phyloP scores from a whole-genome alignment of 805 yeast genomes.

The Ogataea glucozyma region DNA sequence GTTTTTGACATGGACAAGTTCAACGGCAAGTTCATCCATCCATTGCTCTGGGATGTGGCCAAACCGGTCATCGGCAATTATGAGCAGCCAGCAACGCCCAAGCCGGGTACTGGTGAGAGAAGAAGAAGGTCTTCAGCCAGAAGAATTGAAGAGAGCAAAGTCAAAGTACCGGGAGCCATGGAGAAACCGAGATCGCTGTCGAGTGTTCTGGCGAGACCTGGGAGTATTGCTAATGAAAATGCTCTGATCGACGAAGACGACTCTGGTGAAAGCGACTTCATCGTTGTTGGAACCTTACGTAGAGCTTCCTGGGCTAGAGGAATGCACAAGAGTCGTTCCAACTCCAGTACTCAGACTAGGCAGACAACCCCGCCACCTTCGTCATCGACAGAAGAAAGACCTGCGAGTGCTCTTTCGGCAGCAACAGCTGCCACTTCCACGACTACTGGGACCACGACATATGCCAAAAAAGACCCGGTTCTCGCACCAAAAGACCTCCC shows the following conservation, averaged over 20 bases:
- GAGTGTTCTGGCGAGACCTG: conserved; percentile 5
- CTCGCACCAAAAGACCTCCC: conserved; percentile 1
- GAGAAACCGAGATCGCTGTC: conserved; percentile 16
- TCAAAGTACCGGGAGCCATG: conserved; percentile 25
- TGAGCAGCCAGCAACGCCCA: conserved; percentile 12
- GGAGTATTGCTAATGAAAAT: conserved; percentile 14
- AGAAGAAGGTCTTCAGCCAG: conserved; percentile 29
- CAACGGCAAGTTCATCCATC: conserved; percentile 44
- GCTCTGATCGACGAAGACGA: conserved; percentile 31
- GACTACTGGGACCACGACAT: too few species aligned
- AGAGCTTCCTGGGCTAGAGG: too few species aligned
- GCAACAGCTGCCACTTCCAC: too few species aligned
- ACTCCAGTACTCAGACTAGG: conserved; percentile 10
- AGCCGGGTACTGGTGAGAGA: conserved; percentile 16
- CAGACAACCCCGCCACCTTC: neutral
- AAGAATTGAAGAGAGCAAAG: conserved; percentile 24
- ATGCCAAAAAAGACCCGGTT: too few species aligned
- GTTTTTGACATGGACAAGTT: conserved; percentile 36
- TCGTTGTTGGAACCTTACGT: conserved; percentile 35
- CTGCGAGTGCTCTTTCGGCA: too few species aligned
- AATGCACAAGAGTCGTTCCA: conserved; percentile 7
- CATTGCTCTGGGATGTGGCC: conserved; percentile 29
- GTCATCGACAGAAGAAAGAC: too few species aligned
- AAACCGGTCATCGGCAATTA: conserved; percentile 22
- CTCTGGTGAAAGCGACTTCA: conserved; percentile 34